phyloP scores from a whole-genome alignment of 2,329 filamentous ascomycete genomes.

The Aspergillus sp. region DNA sequence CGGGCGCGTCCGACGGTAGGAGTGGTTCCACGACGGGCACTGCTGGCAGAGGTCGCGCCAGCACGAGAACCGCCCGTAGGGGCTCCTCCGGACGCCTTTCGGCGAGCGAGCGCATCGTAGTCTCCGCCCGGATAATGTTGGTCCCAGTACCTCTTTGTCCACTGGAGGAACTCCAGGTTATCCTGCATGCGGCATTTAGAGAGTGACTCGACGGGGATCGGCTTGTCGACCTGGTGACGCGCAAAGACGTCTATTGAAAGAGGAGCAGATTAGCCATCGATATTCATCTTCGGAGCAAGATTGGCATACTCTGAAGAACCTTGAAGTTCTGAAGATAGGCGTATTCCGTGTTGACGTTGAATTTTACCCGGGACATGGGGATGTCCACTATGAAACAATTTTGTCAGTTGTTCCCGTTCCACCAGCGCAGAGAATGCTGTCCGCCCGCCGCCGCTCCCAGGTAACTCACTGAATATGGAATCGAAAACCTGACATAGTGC shows the following conservation, averaged over 20 bases:
- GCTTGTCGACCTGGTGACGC: conserved; percentile 84
- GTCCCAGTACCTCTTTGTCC: conserved; percentile 96
- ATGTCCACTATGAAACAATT: conserved; percentile 63
- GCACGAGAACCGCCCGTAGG: conserved; percentile 48
- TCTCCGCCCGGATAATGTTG: conserved; percentile 96
- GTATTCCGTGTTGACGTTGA: conserved; percentile 97
- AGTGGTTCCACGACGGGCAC: conserved; percentile 60
- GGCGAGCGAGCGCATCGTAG: conserved; percentile 83
- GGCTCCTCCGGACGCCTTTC: conserved; percentile 72
- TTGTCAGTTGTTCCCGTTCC: neutral
- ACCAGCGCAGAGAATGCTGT: neutral
- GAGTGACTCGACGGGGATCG: conserved; percentile 81
- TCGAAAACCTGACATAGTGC: conserved; percentile 97
- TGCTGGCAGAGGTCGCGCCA: conserved; percentile 45
- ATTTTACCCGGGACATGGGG: conserved; percentile 94
- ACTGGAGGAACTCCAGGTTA: conserved; percentile 98
- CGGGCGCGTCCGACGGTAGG: conserved; percentile 57
- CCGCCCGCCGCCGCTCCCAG: neutral
- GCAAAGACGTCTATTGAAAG: conserved; percentile 66
- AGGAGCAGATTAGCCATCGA: neutral
- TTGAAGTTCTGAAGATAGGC: conserved; percentile 99
- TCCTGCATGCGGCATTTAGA: conserved; percentile 99
- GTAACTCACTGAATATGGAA: conserved; percentile 77
- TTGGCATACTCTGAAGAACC: conserved; percentile 78
- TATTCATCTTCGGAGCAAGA: neutral